These are phyloP conservation scores for Pyricularia pennisetigena DNA, from an alignment of 2,329 filamentous ascomycete species.

Conservation along the genomic window DNA sequence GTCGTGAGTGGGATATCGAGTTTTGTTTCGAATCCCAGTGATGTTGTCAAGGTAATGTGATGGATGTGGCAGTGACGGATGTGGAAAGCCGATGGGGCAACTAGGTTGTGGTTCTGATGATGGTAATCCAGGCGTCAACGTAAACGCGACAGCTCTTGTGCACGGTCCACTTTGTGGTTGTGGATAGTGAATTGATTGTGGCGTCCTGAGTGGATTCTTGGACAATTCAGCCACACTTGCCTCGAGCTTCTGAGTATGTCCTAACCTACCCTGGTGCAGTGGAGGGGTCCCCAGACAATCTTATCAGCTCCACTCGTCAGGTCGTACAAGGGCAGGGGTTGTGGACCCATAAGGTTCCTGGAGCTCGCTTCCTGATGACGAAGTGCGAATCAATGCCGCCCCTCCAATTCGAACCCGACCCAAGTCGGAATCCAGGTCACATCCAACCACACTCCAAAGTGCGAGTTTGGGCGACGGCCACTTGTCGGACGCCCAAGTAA, in stretches of 20 bases:
- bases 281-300: neutral
- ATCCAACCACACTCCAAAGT: neutral
- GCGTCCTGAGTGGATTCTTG: neutral
- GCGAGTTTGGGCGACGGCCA: neutral
- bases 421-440: neutral
- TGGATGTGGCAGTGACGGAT: constrained; percentile 1
- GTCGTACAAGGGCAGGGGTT: neutral
- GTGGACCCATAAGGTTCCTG: neutral
- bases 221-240: neutral
- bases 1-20: neutral
- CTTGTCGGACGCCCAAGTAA: neutral
- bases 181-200: neutral
- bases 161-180: neutral
- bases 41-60: neutral
- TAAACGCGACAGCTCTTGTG: constrained; percentile 2
- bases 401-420: neutral
- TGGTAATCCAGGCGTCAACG: constrained; percentile 1
- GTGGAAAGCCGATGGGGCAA: neutral
- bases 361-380: neutral
- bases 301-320: neutral
- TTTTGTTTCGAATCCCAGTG: neutral
- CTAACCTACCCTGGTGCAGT: neutral
- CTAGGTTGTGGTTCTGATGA: neutral
- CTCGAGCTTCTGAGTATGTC: neutral
- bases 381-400: neutral